Evolutionary conservation across 2,329 filamentous ascomycete species (phyloP).

Genomic region (Sporothrix protearum): DNA sequence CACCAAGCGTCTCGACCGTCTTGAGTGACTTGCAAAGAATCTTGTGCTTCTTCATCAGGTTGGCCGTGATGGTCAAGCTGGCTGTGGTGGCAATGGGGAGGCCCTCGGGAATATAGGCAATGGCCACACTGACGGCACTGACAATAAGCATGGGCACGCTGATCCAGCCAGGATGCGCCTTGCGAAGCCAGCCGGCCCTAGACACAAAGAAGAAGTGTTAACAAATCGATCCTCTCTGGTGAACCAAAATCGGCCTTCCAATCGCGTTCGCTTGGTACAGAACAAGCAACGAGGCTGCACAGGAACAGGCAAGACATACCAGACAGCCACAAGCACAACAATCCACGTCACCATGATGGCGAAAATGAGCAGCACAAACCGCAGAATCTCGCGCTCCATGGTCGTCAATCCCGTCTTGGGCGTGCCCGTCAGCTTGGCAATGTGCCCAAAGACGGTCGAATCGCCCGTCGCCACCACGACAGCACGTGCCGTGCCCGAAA

Average conservation of each 20-base stretch:
- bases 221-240: no score
- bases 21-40: conserved; percentile 76
- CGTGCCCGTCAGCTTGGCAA: conserved; percentile 67
- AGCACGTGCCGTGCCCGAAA: conserved; percentile 63
- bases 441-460: conserved; percentile 69
- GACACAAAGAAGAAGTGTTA: conserved; percentile 30
- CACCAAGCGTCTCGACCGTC: conserved; percentile 71
- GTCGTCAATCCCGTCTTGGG: conserved; percentile 66
- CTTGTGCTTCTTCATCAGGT: conserved; percentile 71
- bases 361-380: conserved; percentile 69
- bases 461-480: conserved; percentile 71
- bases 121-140: conserved; percentile 65
- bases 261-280: neutral
- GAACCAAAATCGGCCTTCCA: no score
- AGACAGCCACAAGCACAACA: conserved; percentile 60
- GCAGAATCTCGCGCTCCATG: conserved; percentile 67
- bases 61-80: conserved; percentile 70
- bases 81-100: conserved; percentile 66
- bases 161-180: conserved; percentile 66
- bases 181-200: conserved; percentile 60
- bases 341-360: conserved; percentile 65
- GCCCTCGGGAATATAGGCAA: conserved; percentile 74
- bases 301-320: conserved; percentile 42
- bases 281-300: conserved; percentile 34
- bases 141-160: conserved; percentile 69